Evolutionary conservation across 495 filamentous ascomycete species (phyloP), one percentile per base, ranked within the genome.

Genomic region (Neurospora sp.): DNA sequence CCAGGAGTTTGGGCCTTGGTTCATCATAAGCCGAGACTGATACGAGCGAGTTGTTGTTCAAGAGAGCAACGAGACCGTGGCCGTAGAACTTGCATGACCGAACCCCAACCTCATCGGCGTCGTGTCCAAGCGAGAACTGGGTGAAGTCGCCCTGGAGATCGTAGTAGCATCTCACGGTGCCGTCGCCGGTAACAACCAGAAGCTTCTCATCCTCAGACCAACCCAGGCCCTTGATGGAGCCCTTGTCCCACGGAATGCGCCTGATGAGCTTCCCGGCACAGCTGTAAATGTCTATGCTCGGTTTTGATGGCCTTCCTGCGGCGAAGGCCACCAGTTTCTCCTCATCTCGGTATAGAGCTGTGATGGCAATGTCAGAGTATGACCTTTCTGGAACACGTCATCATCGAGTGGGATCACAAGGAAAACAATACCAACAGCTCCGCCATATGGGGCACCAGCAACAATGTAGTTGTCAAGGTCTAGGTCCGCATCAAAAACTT

Each of bases 141-240:
- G 90, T 93, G 81, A 99, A 99, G 76, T 98, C 94, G 48, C 92
- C 92, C 81, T 97, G 91, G 40, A 99, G 83, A 78, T 97, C 93
- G 78, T 92, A 93, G 79, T 98, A 99, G 79, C 92, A 95, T 72
- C 94, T 86, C 38, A 98, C 95, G 10, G 90, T 94, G 70, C 96
- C 96, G 78, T 98, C 96, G 72, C 92, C 89, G 4, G 93, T 92
- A 70, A 98, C 89, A 5, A 97, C 91, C 9, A 99, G 84, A 18
- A 99, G 87, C 81, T 93, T 93, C 86, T 99, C 96, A 75, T 98
- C 93, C 78, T 97, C 96, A 41, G 94, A 98, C 96, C 96, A 99
- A 23, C 96, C 96, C 20, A 98, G 86, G 11, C 94, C 94, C 79
- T 90, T 90, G 76, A 99, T 93, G 3, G 90, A 86, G 39, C 93